These are phyloP conservation scores for Amylostereum areolatum DNA, from an alignment of 1,284 basidiomycete genomes.

Conservation along the genomic window DNA sequence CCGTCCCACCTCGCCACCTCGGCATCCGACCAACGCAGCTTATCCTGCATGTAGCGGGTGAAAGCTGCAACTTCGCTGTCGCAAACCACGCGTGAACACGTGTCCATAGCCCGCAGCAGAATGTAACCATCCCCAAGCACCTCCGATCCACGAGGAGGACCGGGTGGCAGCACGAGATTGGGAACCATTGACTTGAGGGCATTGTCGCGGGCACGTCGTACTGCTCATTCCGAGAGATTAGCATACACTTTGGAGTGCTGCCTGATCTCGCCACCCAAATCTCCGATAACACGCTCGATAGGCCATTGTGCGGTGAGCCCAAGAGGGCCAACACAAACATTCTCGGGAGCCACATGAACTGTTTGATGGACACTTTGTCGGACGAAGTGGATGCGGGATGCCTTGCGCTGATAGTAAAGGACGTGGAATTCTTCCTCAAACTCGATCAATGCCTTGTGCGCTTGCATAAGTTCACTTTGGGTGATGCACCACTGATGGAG, in stretches of 20 bases:
- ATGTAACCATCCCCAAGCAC: not conserved
- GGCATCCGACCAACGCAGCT: too few species aligned
- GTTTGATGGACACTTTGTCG: slow-evolving; percentile 25
- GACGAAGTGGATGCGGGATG: slow-evolving; percentile 25
- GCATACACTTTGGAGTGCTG: slow-evolving; percentile 25
- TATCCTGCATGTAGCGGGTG: too few species aligned
- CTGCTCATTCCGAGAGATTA: slow-evolving; percentile 23
- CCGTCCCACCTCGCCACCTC: too few species aligned
- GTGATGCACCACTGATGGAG: slow-evolving; percentile 17
- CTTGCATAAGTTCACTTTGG: slow-evolving; percentile 12
- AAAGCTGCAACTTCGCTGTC: too few species aligned
- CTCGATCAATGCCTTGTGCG: slow-evolving; percentile 16
- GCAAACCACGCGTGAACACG: not conserved
- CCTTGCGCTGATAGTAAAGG: slow-evolving; percentile 21
- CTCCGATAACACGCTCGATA: slow-evolving; percentile 30
- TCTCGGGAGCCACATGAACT: slow-evolving; percentile 23
- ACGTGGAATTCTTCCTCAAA: slow-evolving; percentile 24
- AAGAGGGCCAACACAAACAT: slow-evolving; percentile 20
- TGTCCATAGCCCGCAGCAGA: not conserved
- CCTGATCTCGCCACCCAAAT: slow-evolving; percentile 24
- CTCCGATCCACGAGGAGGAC: not conserved
- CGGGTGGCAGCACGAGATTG: not conserved
- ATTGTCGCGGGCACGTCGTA: slow-evolving; percentile 23
- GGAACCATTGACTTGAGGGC: slow-evolving; percentile 23
- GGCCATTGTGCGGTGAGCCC: slow-evolving; percentile 23